Conservation (phyloP, 805 yeast genomes). For the Candida hungchunana region DNA sequence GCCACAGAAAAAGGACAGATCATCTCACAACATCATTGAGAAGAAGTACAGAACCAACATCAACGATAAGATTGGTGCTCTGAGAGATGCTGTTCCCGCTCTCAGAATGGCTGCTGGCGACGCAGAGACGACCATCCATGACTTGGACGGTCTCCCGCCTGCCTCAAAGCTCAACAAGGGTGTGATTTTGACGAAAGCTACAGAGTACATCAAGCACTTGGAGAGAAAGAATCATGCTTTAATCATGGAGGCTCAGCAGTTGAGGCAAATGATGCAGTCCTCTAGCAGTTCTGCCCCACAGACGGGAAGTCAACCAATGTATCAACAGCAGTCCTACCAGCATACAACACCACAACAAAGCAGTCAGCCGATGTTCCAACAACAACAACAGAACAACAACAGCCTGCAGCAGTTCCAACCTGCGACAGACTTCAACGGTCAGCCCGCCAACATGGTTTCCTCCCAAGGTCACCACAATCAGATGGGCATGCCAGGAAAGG, state of each 20-base stretch:
- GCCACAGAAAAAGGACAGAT: conserved; percentile 44
- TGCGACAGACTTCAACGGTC: conserved; percentile 22
- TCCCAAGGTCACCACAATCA: conserved; percentile 21
- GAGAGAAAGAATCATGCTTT: conserved; percentile 42
- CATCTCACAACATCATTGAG: conserved; percentile 76
- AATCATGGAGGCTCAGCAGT: conserved; percentile 47
- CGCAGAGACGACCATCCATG: conserved; percentile 38
- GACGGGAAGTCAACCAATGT: no score
- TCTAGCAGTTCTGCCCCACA: no score
- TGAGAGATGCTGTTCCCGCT: conserved; percentile 76
- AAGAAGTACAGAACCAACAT: conserved; percentile 77
- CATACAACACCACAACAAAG: conserved; percentile 10
- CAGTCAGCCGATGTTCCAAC: conserved; percentile 8
- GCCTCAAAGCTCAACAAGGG: conserved; percentile 76
- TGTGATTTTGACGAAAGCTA: conserved; percentile 69
- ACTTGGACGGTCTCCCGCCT: conserved; percentile 71
- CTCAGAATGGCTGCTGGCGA: conserved; percentile 58
- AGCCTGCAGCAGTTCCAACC: conserved; percentile 22
- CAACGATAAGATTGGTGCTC: conserved; percentile 61
- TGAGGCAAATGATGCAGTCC: conserved; percentile 30
- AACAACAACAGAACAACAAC: conserved; percentile 1
- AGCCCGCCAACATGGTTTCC: conserved; percentile 23
- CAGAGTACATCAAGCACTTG: conserved; percentile 73
- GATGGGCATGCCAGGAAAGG: conserved; percentile 31
- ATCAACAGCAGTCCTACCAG: conserved; percentile 9